Conservation (phyloP, 805 yeast genomes). For the Starmerella bacillaris region DNA sequence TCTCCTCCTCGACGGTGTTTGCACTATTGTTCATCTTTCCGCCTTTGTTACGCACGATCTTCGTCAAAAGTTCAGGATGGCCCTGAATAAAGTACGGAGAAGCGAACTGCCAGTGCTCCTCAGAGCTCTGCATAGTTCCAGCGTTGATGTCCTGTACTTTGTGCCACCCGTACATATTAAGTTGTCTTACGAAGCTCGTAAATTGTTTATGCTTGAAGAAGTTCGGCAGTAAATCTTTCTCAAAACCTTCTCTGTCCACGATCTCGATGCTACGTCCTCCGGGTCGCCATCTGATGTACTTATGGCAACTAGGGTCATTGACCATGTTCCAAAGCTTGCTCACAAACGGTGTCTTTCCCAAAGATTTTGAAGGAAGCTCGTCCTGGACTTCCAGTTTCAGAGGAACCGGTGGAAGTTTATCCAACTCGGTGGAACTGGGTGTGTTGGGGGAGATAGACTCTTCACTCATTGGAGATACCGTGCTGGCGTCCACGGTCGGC, state of each 20-base stretch:
- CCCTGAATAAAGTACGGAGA: slow-evolving; percentile 63
- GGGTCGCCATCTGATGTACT: slow-evolving; percentile 64
- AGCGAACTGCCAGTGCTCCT: slow-evolving; percentile 78
- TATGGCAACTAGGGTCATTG: slow-evolving; percentile 52
- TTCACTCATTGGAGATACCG: too few relatives aligned
- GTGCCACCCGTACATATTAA: slow-evolving; percentile 99
- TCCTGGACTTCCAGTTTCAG: slow-evolving; percentile 3
- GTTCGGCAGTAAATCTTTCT: slow-evolving; percentile 67
- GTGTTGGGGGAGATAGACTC: too few relatives aligned
- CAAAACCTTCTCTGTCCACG: slow-evolving; percentile 63
- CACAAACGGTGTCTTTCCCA: slow-evolving; percentile 52
- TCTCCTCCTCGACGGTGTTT: slow-evolving; percentile 1
- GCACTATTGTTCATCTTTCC: slow-evolving; percentile 16
- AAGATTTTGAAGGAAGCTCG: slow-evolving; percentile 20
- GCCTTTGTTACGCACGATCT: slow-evolving; percentile 59
- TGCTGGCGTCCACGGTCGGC: too few relatives aligned
- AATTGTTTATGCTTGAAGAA: slow-evolving; percentile 91
- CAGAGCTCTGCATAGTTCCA: slow-evolving; percentile 36
- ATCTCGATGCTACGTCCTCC: slow-evolving; percentile 81
- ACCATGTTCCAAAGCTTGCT: slow-evolving; percentile 92
- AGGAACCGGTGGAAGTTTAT: too few relatives aligned
- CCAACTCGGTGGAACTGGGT: too few relatives aligned
- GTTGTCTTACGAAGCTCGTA: slow-evolving; percentile 87
- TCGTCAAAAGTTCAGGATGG: slow-evolving; percentile 68
- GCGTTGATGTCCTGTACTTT: slow-evolving; percentile 82